Conservation (phyloP, 495 filamentous ascomycete species). For the Trichoderma orchidacearum region DNA sequence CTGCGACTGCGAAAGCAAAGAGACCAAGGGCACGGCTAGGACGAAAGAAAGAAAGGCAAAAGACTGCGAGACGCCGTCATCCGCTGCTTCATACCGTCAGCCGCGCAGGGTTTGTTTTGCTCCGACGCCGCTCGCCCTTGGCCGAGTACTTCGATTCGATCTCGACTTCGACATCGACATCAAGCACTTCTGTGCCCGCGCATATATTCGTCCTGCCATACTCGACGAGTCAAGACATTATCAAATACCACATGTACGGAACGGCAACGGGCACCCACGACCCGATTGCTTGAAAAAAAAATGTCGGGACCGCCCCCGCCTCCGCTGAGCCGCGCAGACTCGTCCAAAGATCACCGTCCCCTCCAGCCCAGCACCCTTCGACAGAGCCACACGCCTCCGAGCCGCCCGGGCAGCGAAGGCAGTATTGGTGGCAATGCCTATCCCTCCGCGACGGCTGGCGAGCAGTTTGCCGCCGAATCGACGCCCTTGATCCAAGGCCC, state of each 20-base stretch:
- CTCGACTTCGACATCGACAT: no score
- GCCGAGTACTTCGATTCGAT: no score
- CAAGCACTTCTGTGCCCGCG: no score
- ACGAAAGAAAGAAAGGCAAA: no score
- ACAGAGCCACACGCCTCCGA: slow-evolving; percentile 1
- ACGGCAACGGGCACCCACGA: neutral
- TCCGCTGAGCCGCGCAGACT: neutral
- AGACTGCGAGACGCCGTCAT: no score
- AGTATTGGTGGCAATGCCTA: neutral
- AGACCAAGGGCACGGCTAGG: no score
- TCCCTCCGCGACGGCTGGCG: neutral
- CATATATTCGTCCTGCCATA: no score
- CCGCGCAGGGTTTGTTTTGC: no score
- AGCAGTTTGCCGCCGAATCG: slow-evolving; percentile 17
- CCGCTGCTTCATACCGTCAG: no score
- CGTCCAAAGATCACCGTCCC: slow-evolving; percentile 4
- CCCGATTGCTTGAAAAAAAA: neutral
- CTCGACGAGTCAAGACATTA: no score
- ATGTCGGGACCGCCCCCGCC: neutral
- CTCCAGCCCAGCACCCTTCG: slow-evolving; percentile 4
- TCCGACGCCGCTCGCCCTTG: no score
- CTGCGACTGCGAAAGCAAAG: no score
- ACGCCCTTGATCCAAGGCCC: slow-evolving; percentile 24
- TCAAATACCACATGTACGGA: neutral
- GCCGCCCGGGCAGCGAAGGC: neutral